Conservation (phyloP, 2,329 filamentous ascomycete genomes). For the Paecilomyces sp. region DNA sequence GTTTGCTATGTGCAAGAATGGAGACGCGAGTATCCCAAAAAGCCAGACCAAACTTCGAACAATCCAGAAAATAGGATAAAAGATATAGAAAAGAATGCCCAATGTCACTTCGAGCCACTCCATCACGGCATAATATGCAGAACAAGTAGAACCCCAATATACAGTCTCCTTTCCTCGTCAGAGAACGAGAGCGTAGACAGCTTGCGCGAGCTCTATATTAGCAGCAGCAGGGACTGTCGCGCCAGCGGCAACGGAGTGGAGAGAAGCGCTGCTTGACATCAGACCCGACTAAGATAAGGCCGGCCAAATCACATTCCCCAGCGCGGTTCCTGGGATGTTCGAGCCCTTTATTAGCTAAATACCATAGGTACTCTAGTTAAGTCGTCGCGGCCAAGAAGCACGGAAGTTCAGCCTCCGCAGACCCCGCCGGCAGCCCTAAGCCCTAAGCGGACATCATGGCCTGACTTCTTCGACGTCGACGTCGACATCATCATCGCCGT, state of each 20-base stretch:
- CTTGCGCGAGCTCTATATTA: too few species aligned
- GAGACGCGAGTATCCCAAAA: conserved; percentile 22
- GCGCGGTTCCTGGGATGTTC: conserved; percentile 1
- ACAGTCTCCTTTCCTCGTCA: neutral
- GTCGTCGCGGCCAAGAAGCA: neutral
- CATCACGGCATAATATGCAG: neutral
- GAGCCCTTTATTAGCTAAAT: too few species aligned
- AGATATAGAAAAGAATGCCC: conserved; percentile 26
- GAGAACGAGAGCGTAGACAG: neutral
- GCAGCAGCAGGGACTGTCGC: neutral
- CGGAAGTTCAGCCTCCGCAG: neutral
- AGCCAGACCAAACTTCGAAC: conserved; percentile 27
- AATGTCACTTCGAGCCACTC: conserved; percentile 13
- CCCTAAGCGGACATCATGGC: conserved; percentile 12
- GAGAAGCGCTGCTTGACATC: neutral
- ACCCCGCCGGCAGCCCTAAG: conserved; percentile 13
- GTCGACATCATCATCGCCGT: conserved; percentile 11
- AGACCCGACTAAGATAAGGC: neutral
- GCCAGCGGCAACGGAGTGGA: neutral
- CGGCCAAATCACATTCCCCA: neutral
- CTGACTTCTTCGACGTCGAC: conserved; percentile 4
- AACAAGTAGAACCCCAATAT: neutral
- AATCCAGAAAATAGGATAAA: conserved; percentile 32
- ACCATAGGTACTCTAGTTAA: too few species aligned
- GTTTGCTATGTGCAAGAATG: conserved; percentile 42